Percentiles rank a stretch among this genome's conserved stretches.
These are phyloP conservation scores for Stylonectria norvegica DNA, from an alignment of 2,329 filamentous ascomycete species.

Conservation along the genomic window DNA sequence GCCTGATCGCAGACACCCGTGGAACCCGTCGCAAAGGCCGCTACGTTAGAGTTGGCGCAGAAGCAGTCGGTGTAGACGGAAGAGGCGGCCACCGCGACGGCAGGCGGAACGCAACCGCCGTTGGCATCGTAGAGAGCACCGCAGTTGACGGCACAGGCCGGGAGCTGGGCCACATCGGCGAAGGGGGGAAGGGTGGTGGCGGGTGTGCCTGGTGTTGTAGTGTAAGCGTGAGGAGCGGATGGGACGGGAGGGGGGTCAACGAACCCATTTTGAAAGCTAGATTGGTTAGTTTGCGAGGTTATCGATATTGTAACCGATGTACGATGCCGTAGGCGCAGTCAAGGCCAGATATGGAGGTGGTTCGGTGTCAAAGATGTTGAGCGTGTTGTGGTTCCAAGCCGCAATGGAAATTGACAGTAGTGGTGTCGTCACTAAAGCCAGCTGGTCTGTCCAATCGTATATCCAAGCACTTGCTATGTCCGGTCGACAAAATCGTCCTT, in stretches of 20 bases:
- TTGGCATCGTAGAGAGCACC: constrained; percentile 66
- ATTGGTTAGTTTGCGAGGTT: background rate
- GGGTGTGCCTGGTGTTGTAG: constrained; percentile 7
- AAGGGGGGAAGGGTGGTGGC: constrained; percentile 57
- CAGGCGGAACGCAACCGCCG: constrained; percentile 63
- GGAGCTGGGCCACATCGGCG: constrained; percentile 44
- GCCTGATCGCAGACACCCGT: constrained; percentile 59
- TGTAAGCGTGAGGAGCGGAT: constrained; percentile 17
- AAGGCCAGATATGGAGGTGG: background rate
- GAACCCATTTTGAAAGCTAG: constrained; percentile 37
- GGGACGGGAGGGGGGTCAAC: constrained; percentile 25
- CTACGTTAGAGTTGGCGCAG: constrained; percentile 61
- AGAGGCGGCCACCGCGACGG: constrained; percentile 41
- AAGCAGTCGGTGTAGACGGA: constrained; percentile 66
- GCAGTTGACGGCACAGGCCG: constrained; percentile 59
- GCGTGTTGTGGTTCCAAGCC: background rate
- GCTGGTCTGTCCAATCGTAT: background rate
- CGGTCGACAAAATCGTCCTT: background rate
- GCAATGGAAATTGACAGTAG: background rate
- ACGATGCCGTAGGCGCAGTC: background rate
- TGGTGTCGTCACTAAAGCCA: background rate
- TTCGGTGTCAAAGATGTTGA: background rate
- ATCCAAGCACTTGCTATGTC: background rate
- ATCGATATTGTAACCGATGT: background rate
- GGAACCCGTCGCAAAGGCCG: constrained; percentile 53